Percentiles rank a stretch among this genome's conserved stretches.
These are phyloP conservation scores for Cymbopogon flexuosus DNA, from an alignment of 202 grass and related monocot genomes.

Conservation along the genomic window DNA sequence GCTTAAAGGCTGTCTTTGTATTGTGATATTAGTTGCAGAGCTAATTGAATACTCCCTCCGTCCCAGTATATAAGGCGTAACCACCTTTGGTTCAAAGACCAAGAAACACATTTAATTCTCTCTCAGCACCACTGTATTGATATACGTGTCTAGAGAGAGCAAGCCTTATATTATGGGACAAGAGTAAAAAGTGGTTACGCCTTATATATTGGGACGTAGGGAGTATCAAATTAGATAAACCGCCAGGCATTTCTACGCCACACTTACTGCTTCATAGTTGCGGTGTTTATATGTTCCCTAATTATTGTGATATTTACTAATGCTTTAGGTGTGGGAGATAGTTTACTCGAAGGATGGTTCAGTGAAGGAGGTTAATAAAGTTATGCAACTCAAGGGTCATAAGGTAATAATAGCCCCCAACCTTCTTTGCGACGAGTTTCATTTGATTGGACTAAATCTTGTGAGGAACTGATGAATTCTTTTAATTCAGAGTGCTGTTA, in stretches of 20 bases:
- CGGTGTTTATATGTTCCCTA: background rate
- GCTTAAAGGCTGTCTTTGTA: background rate
- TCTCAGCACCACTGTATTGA: too few species aligned
- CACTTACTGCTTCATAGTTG: background rate
- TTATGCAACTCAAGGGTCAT: conserved; percentile 96
- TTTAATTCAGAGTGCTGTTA: conserved; percentile 70
- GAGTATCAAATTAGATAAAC: background rate
- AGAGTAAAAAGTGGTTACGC: too few species aligned
- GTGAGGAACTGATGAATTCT: conserved; percentile 1
- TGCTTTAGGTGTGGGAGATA: conserved; percentile 89
- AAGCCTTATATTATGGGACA: too few species aligned
- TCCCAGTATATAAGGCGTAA: too few species aligned
- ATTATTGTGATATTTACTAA: conserved; percentile 24
- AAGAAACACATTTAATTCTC: too few species aligned
- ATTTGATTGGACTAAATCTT: background rate
- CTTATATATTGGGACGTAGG: too few species aligned
- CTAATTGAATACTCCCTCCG: too few species aligned
- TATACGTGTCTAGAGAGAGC: too few species aligned
- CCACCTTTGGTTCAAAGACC: too few species aligned
- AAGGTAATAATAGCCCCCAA: conserved; percentile 44
- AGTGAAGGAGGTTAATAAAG: conserved; percentile 83
- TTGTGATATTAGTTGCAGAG: background rate
- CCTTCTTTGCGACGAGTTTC: background rate
- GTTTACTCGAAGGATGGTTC: conserved; percentile 89
- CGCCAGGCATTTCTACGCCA: background rate